Conservation (phyloP, 768 basidiomycete species). For the Russula abietina region DNA sequence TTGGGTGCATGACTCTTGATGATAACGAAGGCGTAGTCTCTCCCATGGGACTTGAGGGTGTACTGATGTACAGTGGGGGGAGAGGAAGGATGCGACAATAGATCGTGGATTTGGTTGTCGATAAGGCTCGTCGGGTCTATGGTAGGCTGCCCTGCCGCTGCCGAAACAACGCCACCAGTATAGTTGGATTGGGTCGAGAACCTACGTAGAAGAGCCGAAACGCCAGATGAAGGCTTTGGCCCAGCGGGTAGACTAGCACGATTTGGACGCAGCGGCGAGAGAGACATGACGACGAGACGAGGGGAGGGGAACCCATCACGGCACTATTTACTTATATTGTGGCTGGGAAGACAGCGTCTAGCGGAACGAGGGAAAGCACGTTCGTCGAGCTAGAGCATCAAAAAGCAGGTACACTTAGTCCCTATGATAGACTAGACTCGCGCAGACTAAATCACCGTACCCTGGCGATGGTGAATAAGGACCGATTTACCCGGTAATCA, state of each 20-base stretch:
- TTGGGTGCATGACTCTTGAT: slow-evolving; percentile 6
- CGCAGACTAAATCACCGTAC: background rate
- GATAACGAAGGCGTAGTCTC: slow-evolving; percentile 11
- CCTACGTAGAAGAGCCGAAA: background rate
- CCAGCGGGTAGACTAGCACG: background rate
- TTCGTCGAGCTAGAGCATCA: background rate
- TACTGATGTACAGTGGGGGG: background rate
- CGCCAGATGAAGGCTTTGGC: background rate
- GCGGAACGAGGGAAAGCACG: background rate
- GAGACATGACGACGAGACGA: background rate
- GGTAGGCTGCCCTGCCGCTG: background rate
- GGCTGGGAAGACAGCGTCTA: background rate
- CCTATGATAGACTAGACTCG: background rate
- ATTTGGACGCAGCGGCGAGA: too few relatives aligned
- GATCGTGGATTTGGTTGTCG: background rate
- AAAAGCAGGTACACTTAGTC: background rate
- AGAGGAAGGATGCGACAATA: background rate
- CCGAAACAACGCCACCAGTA: background rate
- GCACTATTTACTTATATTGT: background rate
- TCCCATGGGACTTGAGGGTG: slow-evolving; percentile 13
- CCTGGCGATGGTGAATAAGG: too few relatives aligned
- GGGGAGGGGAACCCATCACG: background rate
- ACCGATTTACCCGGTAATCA: too few relatives aligned
- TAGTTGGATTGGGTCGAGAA: slow-evolving; percentile 11
- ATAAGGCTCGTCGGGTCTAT: background rate